Evolutionary conservation across 2,329 filamentous ascomycete species (phyloP).

Genomic region (Colletotrichum navitas): DNA sequence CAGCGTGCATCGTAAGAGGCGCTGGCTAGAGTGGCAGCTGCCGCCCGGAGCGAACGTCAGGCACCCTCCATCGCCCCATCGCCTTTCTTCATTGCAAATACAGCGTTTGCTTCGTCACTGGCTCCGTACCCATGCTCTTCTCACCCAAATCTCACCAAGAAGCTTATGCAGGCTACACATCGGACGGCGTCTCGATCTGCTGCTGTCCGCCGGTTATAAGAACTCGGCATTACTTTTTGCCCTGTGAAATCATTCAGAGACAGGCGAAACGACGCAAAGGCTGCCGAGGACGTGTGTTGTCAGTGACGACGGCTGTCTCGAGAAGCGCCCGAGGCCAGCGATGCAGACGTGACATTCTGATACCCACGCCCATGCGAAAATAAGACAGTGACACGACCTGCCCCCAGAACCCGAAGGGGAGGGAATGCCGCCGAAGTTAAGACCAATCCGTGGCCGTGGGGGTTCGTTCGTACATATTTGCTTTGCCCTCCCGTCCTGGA

Average conservation of each 20-base stretch:
- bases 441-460: conserved; percentile 36
- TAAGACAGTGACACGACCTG: not conserved
- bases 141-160: not conserved
- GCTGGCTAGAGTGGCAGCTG: not conserved
- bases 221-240: conserved; percentile 20
- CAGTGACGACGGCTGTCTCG: conserved; percentile 28
- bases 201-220: conserved; percentile 2
- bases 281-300: conserved; percentile 3
- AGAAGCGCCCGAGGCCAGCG: not conserved
- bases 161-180: conserved; percentile 29
- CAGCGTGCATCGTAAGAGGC: not conserved
- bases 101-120: not conserved
- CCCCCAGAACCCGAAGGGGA: not conserved
- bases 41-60: conserved; percentile 1
- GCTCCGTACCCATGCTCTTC: not conserved
- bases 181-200: conserved; percentile 36
- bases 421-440: conserved; percentile 29
- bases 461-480: conserved; percentile 17
- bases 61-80: not conserved
- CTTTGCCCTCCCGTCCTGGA: conserved; percentile 6
- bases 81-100: not conserved
- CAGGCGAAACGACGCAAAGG: not conserved
- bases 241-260: conserved; percentile 14
- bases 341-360: conserved; percentile 17
- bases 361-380: conserved; percentile 27